phyloP scores from a whole-genome alignment of 2,329 filamentous ascomycete genomes.

The Aspergillus japonicus region DNA sequence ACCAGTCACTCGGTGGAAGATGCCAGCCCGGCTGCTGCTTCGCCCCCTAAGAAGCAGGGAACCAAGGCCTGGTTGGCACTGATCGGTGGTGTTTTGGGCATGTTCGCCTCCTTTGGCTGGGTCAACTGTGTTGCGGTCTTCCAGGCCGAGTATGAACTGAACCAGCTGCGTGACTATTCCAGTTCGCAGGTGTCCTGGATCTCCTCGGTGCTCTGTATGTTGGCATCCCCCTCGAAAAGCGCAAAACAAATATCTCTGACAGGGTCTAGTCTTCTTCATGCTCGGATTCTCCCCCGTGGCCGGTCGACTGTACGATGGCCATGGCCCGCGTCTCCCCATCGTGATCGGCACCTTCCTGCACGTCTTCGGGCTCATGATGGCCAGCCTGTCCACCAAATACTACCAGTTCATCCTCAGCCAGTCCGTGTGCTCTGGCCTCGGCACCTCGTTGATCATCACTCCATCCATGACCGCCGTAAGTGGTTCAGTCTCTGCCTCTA shows the following conservation, averaged over 20 bases:
- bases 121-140: constrained; percentile 54
- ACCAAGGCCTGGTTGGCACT: neutral
- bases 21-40: too few relatives aligned
- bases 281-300: constrained; percentile 46
- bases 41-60: too few relatives aligned
- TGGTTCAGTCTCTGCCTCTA: neutral
- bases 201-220: constrained; percentile 36
- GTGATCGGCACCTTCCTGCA: constrained; percentile 51
- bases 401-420: constrained; percentile 34
- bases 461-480: neutral
- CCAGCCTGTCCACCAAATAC: constrained; percentile 49
- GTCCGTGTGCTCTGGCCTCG: neutral
- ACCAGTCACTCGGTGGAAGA: too few relatives aligned
- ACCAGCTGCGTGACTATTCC: constrained; percentile 47
- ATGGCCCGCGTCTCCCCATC: constrained; percentile 58
- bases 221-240: too few relatives aligned
- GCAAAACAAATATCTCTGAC: too few relatives aligned
- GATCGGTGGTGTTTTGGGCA: neutral
- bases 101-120: constrained; percentile 51
- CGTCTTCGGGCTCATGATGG: constrained; percentile 57
- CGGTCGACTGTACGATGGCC: constrained; percentile 61
- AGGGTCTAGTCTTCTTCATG: constrained; percentile 38
- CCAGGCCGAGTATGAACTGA: constrained; percentile 57
- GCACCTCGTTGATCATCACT: neutral
- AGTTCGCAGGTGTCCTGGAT: constrained; percentile 59